phyloP scores from a whole-genome alignment of 345 rosid species.

The Boechera divaricarpa region DNA sequence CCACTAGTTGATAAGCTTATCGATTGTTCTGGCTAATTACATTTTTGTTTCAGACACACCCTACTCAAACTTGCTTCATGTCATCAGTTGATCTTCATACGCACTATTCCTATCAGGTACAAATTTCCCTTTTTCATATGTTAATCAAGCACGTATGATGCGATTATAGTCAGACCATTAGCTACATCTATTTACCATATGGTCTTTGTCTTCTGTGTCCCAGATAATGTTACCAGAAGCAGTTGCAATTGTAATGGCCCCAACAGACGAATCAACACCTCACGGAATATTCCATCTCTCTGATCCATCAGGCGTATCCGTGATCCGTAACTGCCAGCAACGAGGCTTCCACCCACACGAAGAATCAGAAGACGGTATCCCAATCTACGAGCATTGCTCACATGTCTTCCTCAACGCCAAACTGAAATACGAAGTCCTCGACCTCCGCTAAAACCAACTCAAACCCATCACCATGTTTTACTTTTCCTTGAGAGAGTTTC shows the following conservation, averaged over 20 bases:
- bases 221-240: constrained; percentile 97
- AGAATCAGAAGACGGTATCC: constrained; percentile 76
- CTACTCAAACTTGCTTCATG: constrained; percentile 97
- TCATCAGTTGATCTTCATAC: constrained; percentile 99
- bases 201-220: neutral
- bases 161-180: neutral
- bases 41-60: constrained; percentile 80
- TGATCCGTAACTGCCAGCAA: constrained; percentile 89
- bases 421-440: constrained; percentile 70
- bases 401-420: constrained; percentile 86
- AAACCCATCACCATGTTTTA: neutral
- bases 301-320: constrained; percentile 86
- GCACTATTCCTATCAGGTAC: constrained; percentile 96
- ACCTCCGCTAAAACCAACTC: constrained; percentile 70
- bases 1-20: constrained; percentile 1
- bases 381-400: constrained; percentile 92
- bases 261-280: constrained; percentile 86
- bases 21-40: constrained; percentile 38
- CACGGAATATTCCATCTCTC: constrained; percentile 97
- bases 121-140: neutral
- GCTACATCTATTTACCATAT: neutral
- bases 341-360: constrained; percentile 99
- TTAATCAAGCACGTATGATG: neutral
- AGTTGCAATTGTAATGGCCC: constrained; percentile 94
- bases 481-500: neutral